Base-by-base conservation (phyloP, 2,329 filamentous ascomycete species). In the Zymoseptoria pseudotritici region DNA sequence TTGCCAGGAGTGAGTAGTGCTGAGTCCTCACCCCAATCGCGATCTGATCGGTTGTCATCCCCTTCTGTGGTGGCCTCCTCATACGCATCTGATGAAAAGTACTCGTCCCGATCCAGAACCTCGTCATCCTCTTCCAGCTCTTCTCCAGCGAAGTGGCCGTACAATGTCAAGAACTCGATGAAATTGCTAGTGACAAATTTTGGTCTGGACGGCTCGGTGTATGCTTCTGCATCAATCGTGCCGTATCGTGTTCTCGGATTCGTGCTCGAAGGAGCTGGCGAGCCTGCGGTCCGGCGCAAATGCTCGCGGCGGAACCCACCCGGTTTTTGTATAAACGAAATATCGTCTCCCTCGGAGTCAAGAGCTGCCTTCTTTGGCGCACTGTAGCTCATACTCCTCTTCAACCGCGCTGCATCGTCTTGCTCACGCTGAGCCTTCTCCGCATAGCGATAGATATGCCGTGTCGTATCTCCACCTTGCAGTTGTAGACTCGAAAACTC, bases 51-150 rank as follows among this genome's bases (percentile, higher is more conserved):
- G 46, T 66, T 61, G 54, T 77, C 76, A 26, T 71, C 73, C 53
- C 72, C 74, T 56, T 77, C 74, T 24, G 75, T 77, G 50, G 80
- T 70, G 7, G 61, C 64, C 8, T 72, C 82, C 56, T 86, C 84
- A 61, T 86, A 86, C 21, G 85, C 81, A 66, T 89, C 89, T 0
- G 90, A 92, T 7, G 87, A 88, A 72, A 97, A 97, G 75, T 96
- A 97, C 71, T 97, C 93, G 72, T 95, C 89, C 1, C 91, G 90
- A 4, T 83, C 85, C 13, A 96, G 79, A 1, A 86, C 90, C 74
- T 97, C 93, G 68, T 97, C 94, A 68, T 97, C 94, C 75, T 99
- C 94, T 73, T 97, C 92, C 11, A 99, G 82, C 72, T 96, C 89
- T 75, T 99, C 94, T 76, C 94, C 94, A 1, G 94, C 94, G 73